Evolutionary conservation across 2,329 filamentous ascomycete genomes (phyloP).

Genomic region (Thermoascus crustaceus): DNA sequence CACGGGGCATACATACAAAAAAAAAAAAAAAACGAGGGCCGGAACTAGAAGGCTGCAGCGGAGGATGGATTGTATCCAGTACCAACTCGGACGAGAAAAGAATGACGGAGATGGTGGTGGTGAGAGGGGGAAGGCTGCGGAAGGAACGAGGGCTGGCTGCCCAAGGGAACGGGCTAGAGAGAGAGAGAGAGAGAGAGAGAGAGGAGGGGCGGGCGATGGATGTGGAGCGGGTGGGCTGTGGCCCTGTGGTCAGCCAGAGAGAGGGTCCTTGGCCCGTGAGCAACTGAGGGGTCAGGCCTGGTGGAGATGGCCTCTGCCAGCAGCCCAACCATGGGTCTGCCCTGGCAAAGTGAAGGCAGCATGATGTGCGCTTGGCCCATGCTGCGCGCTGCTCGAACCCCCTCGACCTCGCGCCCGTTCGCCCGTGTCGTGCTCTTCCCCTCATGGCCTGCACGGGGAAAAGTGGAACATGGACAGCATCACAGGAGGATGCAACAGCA

Average conservation of each 20-base stretch:
- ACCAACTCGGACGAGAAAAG: no score
- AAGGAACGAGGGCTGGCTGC: no score
- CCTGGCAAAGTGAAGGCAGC: slow-evolving; percentile 1
- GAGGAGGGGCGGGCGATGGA: background rate
- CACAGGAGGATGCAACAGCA: background rate
- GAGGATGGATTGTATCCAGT: no score
- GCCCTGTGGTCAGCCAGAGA: background rate
- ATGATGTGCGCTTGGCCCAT: slow-evolving; percentile 2
- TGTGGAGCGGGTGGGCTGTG: background rate
- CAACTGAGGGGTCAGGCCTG: background rate
- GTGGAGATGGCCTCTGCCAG: background rate
- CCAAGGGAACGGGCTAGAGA: no score
- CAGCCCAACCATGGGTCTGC: slow-evolving; percentile 2
- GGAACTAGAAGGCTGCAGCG: no score
- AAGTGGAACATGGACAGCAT: background rate
- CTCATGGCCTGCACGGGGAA: background rate
- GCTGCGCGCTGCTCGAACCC: background rate
- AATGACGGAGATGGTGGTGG: no score
- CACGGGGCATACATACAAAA: no score
- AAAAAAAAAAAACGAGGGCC: no score
- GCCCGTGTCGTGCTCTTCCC: background rate
- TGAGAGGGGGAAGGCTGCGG: no score
- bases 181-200: background rate
- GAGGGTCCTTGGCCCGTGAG: slow-evolving; percentile 1
- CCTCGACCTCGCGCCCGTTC: background rate